phyloP scores from a whole-genome alignment of 495 filamentous ascomycete species.

The Aspergillus avenaceus region DNA sequence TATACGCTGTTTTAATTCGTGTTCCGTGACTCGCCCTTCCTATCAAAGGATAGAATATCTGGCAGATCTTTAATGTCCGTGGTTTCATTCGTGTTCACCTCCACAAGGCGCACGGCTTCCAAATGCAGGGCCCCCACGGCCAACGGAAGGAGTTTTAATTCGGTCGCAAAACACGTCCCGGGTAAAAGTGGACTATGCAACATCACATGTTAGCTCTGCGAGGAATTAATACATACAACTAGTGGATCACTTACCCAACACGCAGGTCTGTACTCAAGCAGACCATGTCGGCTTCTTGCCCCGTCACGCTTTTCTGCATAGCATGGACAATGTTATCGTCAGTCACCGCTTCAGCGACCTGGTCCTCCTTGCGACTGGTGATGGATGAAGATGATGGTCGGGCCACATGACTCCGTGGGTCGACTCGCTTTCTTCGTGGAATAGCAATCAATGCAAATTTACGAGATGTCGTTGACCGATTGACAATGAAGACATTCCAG shows the following conservation, averaged over 20 bases:
- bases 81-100: slow-evolving; percentile 75
- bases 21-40: slow-evolving; percentile 14
- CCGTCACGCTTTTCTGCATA: slow-evolving; percentile 67
- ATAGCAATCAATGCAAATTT: slow-evolving; percentile 80
- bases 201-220: too few relatives aligned
- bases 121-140: slow-evolving; percentile 69
- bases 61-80: slow-evolving; percentile 81
- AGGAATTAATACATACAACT: slow-evolving; percentile 5
- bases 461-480: slow-evolving; percentile 62
- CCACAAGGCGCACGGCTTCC: slow-evolving; percentile 77
- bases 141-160: slow-evolving; percentile 76
- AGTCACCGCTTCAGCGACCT: slow-evolving; percentile 71
- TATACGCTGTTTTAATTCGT: background rate
- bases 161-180: slow-evolving; percentile 72
- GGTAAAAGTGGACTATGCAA: slow-evolving; percentile 59
- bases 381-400: slow-evolving; percentile 46
- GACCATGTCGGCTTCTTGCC: slow-evolving; percentile 72
- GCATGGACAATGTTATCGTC: slow-evolving; percentile 83
- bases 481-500: slow-evolving; percentile 90
- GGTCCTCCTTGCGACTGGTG: slow-evolving; percentile 37
- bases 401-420: slow-evolving; percentile 55
- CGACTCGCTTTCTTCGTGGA: slow-evolving; percentile 68
- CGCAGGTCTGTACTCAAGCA: slow-evolving; percentile 80
- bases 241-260: slow-evolving; percentile 58
- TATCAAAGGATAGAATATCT: slow-evolving; percentile 56